Evolutionary conservation across 495 filamentous ascomycete species (phyloP).

Genomic region (Annulohypoxylon nitens): DNA sequence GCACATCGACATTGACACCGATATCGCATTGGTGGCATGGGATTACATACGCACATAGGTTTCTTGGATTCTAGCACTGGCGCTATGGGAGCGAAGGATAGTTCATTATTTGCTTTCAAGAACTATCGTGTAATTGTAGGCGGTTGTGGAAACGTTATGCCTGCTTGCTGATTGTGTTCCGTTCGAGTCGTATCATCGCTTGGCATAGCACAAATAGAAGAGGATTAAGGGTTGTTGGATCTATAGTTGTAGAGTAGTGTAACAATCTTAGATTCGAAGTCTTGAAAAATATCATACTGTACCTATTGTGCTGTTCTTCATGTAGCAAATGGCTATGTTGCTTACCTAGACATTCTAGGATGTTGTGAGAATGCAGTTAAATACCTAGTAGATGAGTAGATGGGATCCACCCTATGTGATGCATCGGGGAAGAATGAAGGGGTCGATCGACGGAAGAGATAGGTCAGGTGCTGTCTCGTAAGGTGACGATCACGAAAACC

Average conservation of each 20-base stretch:
- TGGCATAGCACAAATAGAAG: background rate
- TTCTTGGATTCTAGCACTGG: conserved; percentile 31
- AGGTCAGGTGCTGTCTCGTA: conserved; percentile 26
- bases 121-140: conserved; percentile 4
- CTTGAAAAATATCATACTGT: background rate
- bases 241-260: background rate
- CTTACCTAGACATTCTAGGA: background rate
- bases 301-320: background rate
- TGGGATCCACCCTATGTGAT: conserved; percentile 2
- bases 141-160: conserved; percentile 5
- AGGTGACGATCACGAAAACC: conserved; percentile 16
- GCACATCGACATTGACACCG: conserved; percentile 2
- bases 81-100: conserved; percentile 13
- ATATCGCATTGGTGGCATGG: conserved; percentile 15
- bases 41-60: conserved; percentile 22
- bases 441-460: conserved; percentile 7
- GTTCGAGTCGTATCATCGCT: conserved; percentile 1
- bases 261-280: background rate
- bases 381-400: background rate
- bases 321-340: background rate
- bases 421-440: background rate
- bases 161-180: background rate
- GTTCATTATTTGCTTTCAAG: conserved; percentile 22
- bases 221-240: background rate
- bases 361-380: background rate